Evolutionary conservation across 129 eudicot species (phyloP), one percentile per base, ranked within the genome.

Genomic region (Mikania micrantha): DNA sequence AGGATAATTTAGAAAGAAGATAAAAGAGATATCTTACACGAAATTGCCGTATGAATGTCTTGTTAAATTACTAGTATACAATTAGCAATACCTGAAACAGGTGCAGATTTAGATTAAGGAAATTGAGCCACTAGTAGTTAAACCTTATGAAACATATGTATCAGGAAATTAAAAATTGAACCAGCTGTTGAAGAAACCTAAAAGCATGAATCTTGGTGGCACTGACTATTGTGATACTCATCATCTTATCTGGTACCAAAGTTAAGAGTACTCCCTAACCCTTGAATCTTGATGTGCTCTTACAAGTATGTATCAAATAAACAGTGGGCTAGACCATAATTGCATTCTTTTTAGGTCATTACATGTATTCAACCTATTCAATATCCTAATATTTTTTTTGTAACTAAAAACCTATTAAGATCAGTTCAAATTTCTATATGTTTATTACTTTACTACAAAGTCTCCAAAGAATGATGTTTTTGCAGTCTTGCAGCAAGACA

Each of bases 21-120:
- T 22, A 34, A 68, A 35, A 27, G 44, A 39, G 25, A 24, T 54
- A 59, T 29, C 34, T 66, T 59, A 74, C 60, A 25, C 17, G 73
- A 24, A 66, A 13, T 32, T 50, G 48, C 15, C 48, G 6, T 35
- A 45, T 28, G 42, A 31, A 29, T 73, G 29, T 65, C 71, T 63
- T 64, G 32, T 72, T 13, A 17, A 13, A n/a, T 3, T 41, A 24
- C 48, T 65, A 28, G 48, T 53, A 68, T 36, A 38, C 64, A 68
- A 68, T 34, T 63, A 50, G 39, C n/a, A 22, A 52, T 24, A 24
- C 8, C 24, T 24, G 60, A 50, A 22, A 32, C 60, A 52, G 4
- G 19, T 28, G 35, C 22, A 60, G 47, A 44, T 58, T 19, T 42
- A 19, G 58, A 27, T 16, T 58, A 12, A 8, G 64, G 64, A 69